Evolutionary conservation across 371 early-diverging fungal genomes (phyloP).

Genomic region (Mortierella sp.): DNA sequence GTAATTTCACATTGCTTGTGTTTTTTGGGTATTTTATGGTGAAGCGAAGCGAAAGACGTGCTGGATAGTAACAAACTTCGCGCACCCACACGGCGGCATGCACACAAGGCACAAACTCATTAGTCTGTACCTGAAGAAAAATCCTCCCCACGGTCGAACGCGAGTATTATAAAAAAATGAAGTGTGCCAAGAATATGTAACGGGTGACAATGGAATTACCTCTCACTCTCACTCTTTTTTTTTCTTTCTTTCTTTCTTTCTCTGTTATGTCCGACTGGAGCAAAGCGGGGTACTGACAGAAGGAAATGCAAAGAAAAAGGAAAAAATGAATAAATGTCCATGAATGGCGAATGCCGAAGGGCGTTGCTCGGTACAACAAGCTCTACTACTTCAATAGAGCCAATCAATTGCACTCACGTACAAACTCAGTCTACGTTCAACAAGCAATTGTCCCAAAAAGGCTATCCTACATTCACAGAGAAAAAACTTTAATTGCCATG

Average conservation of each 20-base stretch:
- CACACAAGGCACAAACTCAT: neutral
- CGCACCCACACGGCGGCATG: neutral
- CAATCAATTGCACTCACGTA: neutral
- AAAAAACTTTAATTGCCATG: too few relatives aligned
- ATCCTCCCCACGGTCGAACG: neutral
- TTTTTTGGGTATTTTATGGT: neutral
- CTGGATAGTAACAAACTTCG: neutral
- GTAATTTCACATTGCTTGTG: neutral
- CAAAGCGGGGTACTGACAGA: slow-evolving; percentile 1
- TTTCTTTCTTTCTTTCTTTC: slow-evolving; percentile 1
- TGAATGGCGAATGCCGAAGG: slow-evolving; percentile 6
- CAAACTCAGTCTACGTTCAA: neutral
- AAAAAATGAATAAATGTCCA: neutral
- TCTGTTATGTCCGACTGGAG: slow-evolving; percentile 5
- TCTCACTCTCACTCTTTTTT: neutral
- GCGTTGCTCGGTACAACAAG: neutral
- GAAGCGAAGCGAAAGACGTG: neutral
- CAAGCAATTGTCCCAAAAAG: neutral
- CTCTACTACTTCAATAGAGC: neutral
- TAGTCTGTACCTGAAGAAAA: slow-evolving; percentile 5
- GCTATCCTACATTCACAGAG: neutral
- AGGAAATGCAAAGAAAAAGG: neutral
- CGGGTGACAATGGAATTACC: neutral
- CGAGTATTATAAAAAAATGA: neutral
- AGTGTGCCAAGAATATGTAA: neutral